Evolutionary conservation across 2,329 filamentous ascomycete genomes (phyloP).

Genomic region (Sporothrix curviconia): DNA sequence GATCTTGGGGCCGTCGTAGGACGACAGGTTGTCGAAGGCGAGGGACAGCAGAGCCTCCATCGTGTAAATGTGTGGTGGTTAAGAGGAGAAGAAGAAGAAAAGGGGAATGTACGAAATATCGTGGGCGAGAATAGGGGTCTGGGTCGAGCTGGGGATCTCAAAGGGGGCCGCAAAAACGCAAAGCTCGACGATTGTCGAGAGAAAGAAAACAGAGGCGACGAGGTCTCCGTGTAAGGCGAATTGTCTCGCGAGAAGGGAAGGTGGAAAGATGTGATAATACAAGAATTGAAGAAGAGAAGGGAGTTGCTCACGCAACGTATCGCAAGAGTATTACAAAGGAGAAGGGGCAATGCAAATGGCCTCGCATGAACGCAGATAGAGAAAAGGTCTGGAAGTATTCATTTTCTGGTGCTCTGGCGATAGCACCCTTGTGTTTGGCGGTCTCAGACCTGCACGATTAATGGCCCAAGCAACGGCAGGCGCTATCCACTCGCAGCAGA

Average conservation of each 20-base stretch:
- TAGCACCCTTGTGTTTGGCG: slow-evolving; percentile 3
- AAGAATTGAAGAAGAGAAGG: background rate
- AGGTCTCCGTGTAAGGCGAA: background rate
- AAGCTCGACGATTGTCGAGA: background rate
- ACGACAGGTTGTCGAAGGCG: slow-evolving; percentile 94
- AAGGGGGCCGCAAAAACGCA: too few relatives aligned
- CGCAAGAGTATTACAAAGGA: background rate
- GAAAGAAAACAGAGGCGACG: background rate
- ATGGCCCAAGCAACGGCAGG: slow-evolving; percentile 23
- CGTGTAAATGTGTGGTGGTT: slow-evolving; percentile 21
- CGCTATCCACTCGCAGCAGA: slow-evolving; percentile 1
- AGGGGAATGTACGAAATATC: background rate
- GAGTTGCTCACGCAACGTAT: background rate
- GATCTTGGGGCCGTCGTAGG: slow-evolving; percentile 81
- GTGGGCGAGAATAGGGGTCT: too few relatives aligned
- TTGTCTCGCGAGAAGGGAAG: background rate
- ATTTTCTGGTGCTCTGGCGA: too few relatives aligned
- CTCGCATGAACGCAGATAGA: background rate
- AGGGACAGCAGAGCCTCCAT: slow-evolving; percentile 93
- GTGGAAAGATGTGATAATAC: background rate
- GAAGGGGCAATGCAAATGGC: background rate
- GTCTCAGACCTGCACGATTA: slow-evolving; percentile 16
- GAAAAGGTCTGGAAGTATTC: background rate
- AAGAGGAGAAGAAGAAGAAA: background rate
- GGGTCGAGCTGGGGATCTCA: too few relatives aligned